Evolutionary conservation across 2,329 filamentous ascomycete species (phyloP), one percentile per base, ranked within the genome.

Genomic region (Trichoderma cornu-damae): DNA sequence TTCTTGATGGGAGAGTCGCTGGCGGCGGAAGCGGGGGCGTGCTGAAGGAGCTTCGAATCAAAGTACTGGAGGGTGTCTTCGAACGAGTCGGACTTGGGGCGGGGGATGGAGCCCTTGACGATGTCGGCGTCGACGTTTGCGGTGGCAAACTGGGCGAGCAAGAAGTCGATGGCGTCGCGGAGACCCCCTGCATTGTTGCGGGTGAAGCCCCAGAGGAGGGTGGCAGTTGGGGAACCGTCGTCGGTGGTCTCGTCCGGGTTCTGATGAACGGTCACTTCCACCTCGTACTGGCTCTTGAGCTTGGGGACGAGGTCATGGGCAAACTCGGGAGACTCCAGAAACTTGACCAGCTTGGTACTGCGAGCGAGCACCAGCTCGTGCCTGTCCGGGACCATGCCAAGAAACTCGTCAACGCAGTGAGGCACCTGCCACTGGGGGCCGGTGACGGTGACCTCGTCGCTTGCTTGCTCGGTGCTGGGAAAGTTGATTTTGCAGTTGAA

Each of bases 401-500:
- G 76, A 66, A 99, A 93, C 68, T 94, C 91, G 71, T 99, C 94
- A 49, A 96, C 91, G 66, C 93, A 96, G 70, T 96, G 89, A 61
- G 94, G 93, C 34, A 99, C 93, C 79, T 97, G 94, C 82, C 95
- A 99, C 76, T 97, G 93, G 49, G 94, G 94, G 4, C 94, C 94
- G 61, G 91, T 96, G 59, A 99, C 91, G 16, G 88, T 95, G 53
- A 99, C 91, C 68, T 95, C 88, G 68, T 99, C 94, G 70, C 93
- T 97, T 20, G 94, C 94, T 73, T 95, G 89, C 72, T 99, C 94
- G 8, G 94, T 97, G 75, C 92, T 96, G 6, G 94, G 94, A 70
- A 99, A 99, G 65, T 91, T 89, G 68, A 99, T 95, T 78, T 97
- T 97, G 85, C 94, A 99, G 73, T 97, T 97, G 88, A 92, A 97